phyloP scores from a whole-genome alignment of 2,329 filamentous ascomycete genomes.

The Ceratocystis cubensis region DNA sequence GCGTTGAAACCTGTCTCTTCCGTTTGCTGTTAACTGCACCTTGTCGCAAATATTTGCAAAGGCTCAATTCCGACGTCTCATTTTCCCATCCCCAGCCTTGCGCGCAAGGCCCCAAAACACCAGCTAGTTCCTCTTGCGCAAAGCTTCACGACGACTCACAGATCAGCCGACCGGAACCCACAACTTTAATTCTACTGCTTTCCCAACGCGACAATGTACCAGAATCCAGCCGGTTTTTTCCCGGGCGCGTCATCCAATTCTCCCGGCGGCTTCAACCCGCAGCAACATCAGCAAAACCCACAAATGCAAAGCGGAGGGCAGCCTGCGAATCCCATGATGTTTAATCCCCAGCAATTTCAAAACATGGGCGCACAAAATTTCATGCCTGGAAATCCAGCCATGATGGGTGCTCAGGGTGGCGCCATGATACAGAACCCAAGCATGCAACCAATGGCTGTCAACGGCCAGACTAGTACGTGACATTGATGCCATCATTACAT shows the following conservation, averaged over 20 bases:
- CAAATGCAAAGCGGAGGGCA: slow-evolving; percentile 18
- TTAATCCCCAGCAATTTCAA: slow-evolving; percentile 19
- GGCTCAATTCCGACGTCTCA: neutral
- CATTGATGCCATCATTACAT: neutral
- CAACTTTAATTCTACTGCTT: neutral
- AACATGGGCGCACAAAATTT: slow-evolving; percentile 41
- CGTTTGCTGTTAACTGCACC: neutral
- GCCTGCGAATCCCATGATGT: slow-evolving; percentile 20
- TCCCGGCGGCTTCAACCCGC: slow-evolving; percentile 18
- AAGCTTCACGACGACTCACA: neutral
- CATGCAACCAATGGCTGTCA: slow-evolving; percentile 47
- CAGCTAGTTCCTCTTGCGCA: neutral
- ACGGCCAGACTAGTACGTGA: slow-evolving; percentile 30
- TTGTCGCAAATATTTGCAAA: neutral
- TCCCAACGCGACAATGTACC: slow-evolving; percentile 14
- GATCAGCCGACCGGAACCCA: neutral
- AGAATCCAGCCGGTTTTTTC: slow-evolving; percentile 18
- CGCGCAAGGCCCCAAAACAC: neutral
- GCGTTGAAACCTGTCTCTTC: neutral
- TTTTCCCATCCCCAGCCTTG: neutral
- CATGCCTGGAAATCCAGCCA: slow-evolving; percentile 36
- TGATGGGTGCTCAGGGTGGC: slow-evolving; percentile 44
- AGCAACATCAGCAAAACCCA: slow-evolving; percentile 17
- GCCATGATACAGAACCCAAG: slow-evolving; percentile 49
- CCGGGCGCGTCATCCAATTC: slow-evolving; percentile 16